Percentiles rank a stretch among this genome's conserved stretches.
These are phyloP conservation scores for Chytridium lagenaria DNA, from an alignment of 371 early-diverging fungal genomes.

Conservation along the genomic window DNA sequence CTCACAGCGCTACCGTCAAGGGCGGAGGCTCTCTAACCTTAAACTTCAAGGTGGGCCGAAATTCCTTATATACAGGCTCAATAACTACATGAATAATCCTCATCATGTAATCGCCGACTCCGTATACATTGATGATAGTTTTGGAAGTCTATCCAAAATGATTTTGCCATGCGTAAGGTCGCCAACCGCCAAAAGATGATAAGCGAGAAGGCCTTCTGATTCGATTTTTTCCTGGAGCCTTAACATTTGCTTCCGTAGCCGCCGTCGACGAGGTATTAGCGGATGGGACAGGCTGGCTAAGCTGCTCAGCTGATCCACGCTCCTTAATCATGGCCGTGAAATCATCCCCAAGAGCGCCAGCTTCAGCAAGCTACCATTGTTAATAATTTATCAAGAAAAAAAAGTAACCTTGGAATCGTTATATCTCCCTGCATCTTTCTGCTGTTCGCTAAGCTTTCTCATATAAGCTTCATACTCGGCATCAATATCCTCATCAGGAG, in stretches of 20 bases:
- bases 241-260: no score
- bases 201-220: conserved; percentile 71
- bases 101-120: conserved; percentile 66
- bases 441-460: conserved; percentile 53
- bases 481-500: conserved; percentile 63
- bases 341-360: conserved; percentile 56
- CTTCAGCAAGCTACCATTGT: conserved; percentile 36
- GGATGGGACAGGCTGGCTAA: no score
- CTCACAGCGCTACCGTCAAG: conserved; percentile 25
- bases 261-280: no score
- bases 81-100: conserved; percentile 66
- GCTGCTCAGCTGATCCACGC: no score
- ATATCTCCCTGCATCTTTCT: conserved; percentile 33
- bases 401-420: conserved; percentile 25
- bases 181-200: conserved; percentile 71
- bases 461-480: conserved; percentile 57
- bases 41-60: conserved; percentile 33
- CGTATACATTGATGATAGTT: conserved; percentile 64
- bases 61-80: conserved; percentile 58
- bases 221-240: conserved; percentile 33
- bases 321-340: conserved; percentile 25
- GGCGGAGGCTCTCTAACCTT: background rate
- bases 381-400: background rate
- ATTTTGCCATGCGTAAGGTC: conserved; percentile 62
- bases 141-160: conserved; percentile 62